phyloP scores from a whole-genome alignment of 1,284 basidiomycete genomes.

The Sanghuangporus sanghuang region DNA sequence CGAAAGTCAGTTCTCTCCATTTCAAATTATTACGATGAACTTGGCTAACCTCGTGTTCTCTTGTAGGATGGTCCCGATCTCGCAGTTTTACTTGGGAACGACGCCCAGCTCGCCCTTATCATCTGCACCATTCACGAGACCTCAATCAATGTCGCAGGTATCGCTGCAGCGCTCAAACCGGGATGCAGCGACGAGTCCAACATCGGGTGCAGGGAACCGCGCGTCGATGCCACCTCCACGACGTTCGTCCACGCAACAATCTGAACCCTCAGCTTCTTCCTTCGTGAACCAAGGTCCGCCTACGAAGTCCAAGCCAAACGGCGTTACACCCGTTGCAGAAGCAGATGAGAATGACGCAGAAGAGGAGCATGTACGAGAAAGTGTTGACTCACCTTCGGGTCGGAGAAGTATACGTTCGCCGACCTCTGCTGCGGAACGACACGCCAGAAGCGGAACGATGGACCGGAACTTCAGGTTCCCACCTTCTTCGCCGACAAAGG shows the following conservation, averaged over 20 bases:
- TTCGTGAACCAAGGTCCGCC: conserved; percentile 34
- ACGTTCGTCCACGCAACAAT: conserved; percentile 28
- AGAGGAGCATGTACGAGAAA: conserved; percentile 30
- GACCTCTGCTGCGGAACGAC: conserved; percentile 22
- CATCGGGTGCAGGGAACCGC: conserved; percentile 33
- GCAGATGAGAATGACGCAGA: conserved; percentile 20
- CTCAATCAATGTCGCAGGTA: conserved; percentile 75
- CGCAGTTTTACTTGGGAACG: conserved; percentile 74
- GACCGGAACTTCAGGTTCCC: conserved; percentile 76
- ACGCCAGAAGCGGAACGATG: conserved; percentile 59
- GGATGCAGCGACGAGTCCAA: conserved; percentile 26
- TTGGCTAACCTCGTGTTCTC: background rate
- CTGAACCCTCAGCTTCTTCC: conserved; percentile 31
- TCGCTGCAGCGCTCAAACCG: conserved; percentile 37
- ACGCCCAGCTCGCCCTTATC: conserved; percentile 41
- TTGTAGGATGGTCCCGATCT: conserved; percentile 79
- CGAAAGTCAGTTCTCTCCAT: conserved; percentile 52
- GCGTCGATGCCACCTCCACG: conserved; percentile 57
- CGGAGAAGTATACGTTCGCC: conserved; percentile 11
- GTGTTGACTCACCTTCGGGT: conserved; percentile 24
- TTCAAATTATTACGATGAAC: background rate
- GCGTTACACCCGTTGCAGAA: conserved; percentile 19
- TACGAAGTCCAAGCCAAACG: conserved; percentile 20
- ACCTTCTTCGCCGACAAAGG: conserved; percentile 30
- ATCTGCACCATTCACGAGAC: conserved; percentile 45